Conservation (phyloP, 768 basidiomycete species). For the Trametes gibbosa region DNA sequence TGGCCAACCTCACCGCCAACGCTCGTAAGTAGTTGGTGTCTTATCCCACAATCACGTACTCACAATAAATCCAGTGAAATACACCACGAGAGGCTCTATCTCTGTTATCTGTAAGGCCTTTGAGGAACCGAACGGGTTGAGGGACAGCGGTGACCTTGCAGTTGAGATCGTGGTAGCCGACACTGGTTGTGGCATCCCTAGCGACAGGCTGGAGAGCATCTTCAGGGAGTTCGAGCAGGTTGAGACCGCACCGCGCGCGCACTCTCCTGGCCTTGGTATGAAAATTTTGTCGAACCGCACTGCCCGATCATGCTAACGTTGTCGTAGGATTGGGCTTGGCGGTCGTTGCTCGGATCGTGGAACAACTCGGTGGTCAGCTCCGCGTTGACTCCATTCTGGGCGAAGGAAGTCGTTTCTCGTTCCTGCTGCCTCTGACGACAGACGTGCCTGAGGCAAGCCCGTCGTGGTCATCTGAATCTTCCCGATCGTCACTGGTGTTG, state of each 20-base stretch:
- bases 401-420: constrained; percentile 70
- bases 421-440: constrained; percentile 62
- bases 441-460: constrained; percentile 23
- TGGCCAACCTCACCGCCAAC: constrained; percentile 77
- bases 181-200: constrained; percentile 69
- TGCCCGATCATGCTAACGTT: neutral
- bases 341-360: constrained; percentile 77
- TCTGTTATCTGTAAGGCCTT: constrained; percentile 53
- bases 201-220: constrained; percentile 66
- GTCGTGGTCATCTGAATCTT: constrained; percentile 20
- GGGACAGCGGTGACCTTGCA: constrained; percentile 43
- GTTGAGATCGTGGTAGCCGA: constrained; percentile 73
- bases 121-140: constrained; percentile 50
- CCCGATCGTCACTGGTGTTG: constrained; percentile 2
- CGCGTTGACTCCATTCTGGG: constrained; percentile 71
- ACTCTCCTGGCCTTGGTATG: constrained; percentile 48
- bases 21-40: constrained; percentile 44
- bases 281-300: neutral
- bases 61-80: constrained; percentile 52
- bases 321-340: constrained; percentile 66
- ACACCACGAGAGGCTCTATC: constrained; percentile 60
- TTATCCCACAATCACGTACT: neutral
- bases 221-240: constrained; percentile 82
- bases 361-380: constrained; percentile 75
- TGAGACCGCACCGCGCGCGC: constrained; percentile 45